Evolutionary conservation across 2,329 filamentous ascomycete genomes (phyloP), one percentile per base, ranked within the genome.

Genomic region (Cladosporium halotolerans): DNA sequence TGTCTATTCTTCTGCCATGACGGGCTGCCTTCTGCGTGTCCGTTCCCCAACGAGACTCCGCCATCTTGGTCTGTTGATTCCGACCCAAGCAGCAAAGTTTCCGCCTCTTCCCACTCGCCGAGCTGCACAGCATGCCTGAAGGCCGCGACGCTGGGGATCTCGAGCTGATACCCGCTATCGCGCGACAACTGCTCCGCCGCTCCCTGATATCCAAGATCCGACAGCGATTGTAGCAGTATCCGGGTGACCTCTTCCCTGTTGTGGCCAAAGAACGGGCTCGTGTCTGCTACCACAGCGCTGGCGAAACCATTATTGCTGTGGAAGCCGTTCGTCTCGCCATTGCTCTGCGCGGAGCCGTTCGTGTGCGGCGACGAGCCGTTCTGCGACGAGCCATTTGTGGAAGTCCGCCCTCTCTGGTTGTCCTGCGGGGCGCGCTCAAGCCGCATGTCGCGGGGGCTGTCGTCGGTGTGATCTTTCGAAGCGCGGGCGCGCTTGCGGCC

Each of bases 231-330:
- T 64, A 99, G 93, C 63, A 99, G 72, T 58, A 97, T 86, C 51
- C 93, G 80, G 4, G 92, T 95, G 42, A 97, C 86, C 73, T 99
- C 92, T 75, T 96, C 90, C 67, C 89, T 83, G 66, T 93, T 83
- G 67, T 97, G 92, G 14, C 90, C 91, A 65, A 84, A 86, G 69
- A 95, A 97, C 33, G 75, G 74, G 39, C 61, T 63, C 19, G 64
- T 64, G 57, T 67, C 61, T 49, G 19, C 47, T 40, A 45, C 46
- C 53, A 56, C 54, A 52, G 59, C 52, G 10, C 49, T 72, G 2
- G 48, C 32, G 28, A 51, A 51, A 32, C 48, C 48, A 58, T 76
- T 76, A 58, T 76, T 76, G 2, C 69, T 66, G 55, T 71, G 69
- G 31, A 67, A 68, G 52, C 73, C 73, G 57, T 75, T 75, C 56